Percentiles rank a stretch among this genome's conserved stretches.
These are phyloP conservation scores for Trypanosoma brucei DNA, from an alignment of 208 protist genomes.

Conservation along the genomic window DNA sequence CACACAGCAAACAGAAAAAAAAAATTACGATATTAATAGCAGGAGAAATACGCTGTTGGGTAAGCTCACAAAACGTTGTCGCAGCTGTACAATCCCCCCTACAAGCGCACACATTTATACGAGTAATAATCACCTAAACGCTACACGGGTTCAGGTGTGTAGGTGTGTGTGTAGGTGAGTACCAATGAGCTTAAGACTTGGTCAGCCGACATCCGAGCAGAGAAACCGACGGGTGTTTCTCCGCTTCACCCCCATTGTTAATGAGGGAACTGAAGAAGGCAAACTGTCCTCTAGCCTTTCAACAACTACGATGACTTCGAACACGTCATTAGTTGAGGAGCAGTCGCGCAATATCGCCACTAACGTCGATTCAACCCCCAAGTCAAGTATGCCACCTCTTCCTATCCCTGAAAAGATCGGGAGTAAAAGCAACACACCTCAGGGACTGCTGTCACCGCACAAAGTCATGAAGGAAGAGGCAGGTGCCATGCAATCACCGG, in stretches of 20 bases:
- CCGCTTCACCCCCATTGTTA: neutral
- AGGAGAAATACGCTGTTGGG: too few species aligned
- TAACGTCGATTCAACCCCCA: too few species aligned
- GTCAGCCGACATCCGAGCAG: neutral
- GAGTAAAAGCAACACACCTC: too few species aligned
- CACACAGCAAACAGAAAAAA: too few species aligned
- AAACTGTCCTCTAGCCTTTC: neutral
- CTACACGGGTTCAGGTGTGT: too few species aligned
- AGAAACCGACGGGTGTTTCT: neutral
- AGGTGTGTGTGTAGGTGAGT: neutral
- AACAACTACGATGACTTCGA: neutral
- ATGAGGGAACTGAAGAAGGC: neutral
- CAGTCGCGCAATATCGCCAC: neutral
- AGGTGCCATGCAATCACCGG: neutral
- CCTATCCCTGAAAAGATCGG: too few species aligned
- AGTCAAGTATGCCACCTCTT: too few species aligned
- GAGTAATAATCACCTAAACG: too few species aligned
- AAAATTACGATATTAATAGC: too few species aligned
- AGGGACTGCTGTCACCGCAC: neutral
- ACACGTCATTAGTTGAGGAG: neutral
- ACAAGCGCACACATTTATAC: too few species aligned
- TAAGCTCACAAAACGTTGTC: too few species aligned
- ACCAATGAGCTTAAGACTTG: neutral
- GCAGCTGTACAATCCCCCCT: too few species aligned
- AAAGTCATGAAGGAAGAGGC: neutral